Evolutionary conservation across 2,329 filamentous ascomycete genomes (phyloP).

Genomic region (Colletotrichum caudatum): DNA sequence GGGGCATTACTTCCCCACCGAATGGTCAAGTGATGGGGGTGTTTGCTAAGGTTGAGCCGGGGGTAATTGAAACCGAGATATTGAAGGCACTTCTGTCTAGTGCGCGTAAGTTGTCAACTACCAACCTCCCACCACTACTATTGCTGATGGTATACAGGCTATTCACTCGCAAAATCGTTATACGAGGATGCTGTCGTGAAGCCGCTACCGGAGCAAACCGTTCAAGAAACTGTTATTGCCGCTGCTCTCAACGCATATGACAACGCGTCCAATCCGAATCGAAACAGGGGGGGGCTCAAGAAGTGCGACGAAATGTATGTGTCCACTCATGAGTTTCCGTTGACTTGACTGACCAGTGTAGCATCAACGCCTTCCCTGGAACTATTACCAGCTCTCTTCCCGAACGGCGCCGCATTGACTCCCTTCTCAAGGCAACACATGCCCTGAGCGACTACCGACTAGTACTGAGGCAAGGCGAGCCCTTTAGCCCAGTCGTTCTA

Average conservation of each 20-base stretch:
- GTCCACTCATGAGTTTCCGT: neutral
- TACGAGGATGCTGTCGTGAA: slow-evolving; percentile 65
- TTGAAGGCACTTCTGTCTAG: slow-evolving; percentile 75
- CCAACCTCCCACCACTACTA: neutral
- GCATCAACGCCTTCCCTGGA: slow-evolving; percentile 72
- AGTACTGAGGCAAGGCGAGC: slow-evolving; percentile 82
- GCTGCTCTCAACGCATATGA: slow-evolving; percentile 80
- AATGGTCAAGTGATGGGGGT: slow-evolving; percentile 68
- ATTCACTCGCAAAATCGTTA: slow-evolving; percentile 71
- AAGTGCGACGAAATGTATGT: slow-evolving; percentile 80
- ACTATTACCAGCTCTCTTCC: slow-evolving; percentile 66
- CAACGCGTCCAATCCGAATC: slow-evolving; percentile 84
- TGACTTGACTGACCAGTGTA: slow-evolving; percentile 51
- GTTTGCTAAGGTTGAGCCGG: slow-evolving; percentile 69
- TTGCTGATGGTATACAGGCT: slow-evolving; percentile 59
- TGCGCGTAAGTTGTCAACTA: slow-evolving; percentile 62
- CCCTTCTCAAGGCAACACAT: slow-evolving; percentile 79
- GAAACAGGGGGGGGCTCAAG: slow-evolving; percentile 79
- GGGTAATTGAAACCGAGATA: slow-evolving; percentile 77
- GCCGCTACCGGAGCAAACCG: slow-evolving; percentile 61
- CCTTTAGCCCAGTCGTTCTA: slow-evolving; percentile 82
- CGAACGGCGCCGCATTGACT: slow-evolving; percentile 67
- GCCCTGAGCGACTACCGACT: slow-evolving; percentile 81
- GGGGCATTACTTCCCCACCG: slow-evolving; percentile 66
- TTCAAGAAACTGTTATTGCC: slow-evolving; percentile 72